These are phyloP conservation scores for Phytophthora palmivora DNA, from an alignment of 352 stramenopile species.

Conservation along the genomic window DNA sequence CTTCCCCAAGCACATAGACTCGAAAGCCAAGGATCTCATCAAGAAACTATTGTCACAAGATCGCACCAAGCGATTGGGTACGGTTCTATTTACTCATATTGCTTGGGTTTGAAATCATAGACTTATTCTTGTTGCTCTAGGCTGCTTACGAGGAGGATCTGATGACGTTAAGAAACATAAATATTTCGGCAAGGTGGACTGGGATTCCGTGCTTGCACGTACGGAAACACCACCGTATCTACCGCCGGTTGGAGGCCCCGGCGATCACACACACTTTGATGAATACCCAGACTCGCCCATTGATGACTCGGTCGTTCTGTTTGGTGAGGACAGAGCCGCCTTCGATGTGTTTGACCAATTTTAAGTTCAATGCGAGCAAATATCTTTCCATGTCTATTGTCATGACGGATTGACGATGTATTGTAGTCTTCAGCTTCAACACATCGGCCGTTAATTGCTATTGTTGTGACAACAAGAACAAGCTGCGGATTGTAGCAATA, in stretches of 20 bases:
- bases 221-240: constrained; percentile 85
- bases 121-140: constrained; percentile 31
- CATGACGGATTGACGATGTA: too few relatives aligned
- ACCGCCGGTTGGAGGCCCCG: constrained; percentile 80
- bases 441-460: too few relatives aligned
- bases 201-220: constrained; percentile 78
- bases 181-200: constrained; percentile 91
- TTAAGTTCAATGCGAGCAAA: constrained; percentile 55
- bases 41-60: constrained; percentile 92
- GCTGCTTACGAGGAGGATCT: constrained; percentile 91
- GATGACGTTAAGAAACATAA: constrained; percentile 94
- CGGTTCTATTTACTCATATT: constrained; percentile 18
- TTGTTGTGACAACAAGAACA: too few relatives aligned
- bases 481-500: too few relatives aligned
- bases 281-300: constrained; percentile 92
- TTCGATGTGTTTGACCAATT: constrained; percentile 91
- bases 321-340: constrained; percentile 81
- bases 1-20: constrained; percentile 91
- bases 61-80: constrained; percentile 89
- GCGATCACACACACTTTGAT: constrained; percentile 94
- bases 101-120: neutral
- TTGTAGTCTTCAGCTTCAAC: too few relatives aligned
- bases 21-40: constrained; percentile 91
- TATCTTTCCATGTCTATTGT: constrained; percentile 31
- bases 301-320: constrained; percentile 85